Percentiles rank a stretch among this genome's conserved stretches.
phyloP scores from a whole-genome alignment of 176 grass and related monocot species.

The Cenchrus americanus region DNA sequence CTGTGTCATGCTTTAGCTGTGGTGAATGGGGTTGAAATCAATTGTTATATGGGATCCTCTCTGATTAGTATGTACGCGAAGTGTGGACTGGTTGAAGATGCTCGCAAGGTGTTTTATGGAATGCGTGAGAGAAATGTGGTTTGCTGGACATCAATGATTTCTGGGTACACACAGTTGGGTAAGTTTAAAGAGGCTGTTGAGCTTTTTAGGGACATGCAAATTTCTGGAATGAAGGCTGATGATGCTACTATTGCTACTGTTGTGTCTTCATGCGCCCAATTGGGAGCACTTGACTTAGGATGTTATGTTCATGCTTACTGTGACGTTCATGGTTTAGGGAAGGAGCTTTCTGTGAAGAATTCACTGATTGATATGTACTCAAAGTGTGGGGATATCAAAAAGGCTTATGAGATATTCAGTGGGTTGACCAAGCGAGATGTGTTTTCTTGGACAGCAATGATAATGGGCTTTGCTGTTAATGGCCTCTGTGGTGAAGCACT shows the following conservation, averaged over 20 bases:
- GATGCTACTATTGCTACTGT: slow-evolving; percentile 76
- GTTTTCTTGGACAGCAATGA: slow-evolving; percentile 87
- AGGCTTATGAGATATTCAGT: slow-evolving; percentile 71
- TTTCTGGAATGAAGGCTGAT: slow-evolving; percentile 68
- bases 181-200: slow-evolving; percentile 70
- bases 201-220: slow-evolving; percentile 82
- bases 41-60: slow-evolving; percentile 73
- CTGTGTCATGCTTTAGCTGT: slow-evolving; percentile 67
- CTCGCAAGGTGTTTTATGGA: slow-evolving; percentile 72
- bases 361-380: slow-evolving; percentile 95
- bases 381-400: slow-evolving; percentile 82
- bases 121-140: slow-evolving; percentile 70
- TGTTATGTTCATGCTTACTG: slow-evolving; percentile 79
- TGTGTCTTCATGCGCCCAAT: slow-evolving; percentile 77
- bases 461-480: slow-evolving; percentile 87
- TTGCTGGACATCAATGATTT: slow-evolving; percentile 92
- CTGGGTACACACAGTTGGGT: slow-evolving; percentile 67
- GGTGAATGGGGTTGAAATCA: slow-evolving; percentile 69
- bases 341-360: slow-evolving; percentile 69
- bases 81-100: slow-evolving; percentile 62
- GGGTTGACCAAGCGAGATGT: slow-evolving; percentile 60
- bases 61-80: slow-evolving; percentile 88
- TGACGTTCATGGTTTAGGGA: slow-evolving; percentile 66
- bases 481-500: slow-evolving; percentile 70
- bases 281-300: slow-evolving; percentile 79